phyloP scores from a whole-genome alignment of 805 yeast species.

The Candida taoyuanica region DNA sequence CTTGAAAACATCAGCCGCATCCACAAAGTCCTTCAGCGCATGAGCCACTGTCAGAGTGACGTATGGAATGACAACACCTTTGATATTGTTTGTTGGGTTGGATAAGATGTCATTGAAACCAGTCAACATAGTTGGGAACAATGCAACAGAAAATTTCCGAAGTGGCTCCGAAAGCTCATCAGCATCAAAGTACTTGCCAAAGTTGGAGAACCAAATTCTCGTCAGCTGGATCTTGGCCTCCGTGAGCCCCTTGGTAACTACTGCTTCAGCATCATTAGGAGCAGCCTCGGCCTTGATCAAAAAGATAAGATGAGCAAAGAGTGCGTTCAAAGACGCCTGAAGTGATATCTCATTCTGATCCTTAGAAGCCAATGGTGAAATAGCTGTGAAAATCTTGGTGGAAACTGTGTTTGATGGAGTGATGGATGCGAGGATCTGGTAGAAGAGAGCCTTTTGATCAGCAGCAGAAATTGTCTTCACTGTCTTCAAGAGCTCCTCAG shows the following conservation, averaged over 20 bases:
- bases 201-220: slow-evolving; percentile 59
- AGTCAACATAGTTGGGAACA: slow-evolving; percentile 26
- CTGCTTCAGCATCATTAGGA: slow-evolving; percentile 14
- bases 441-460: slow-evolving; percentile 59
- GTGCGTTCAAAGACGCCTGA: slow-evolving; percentile 42
- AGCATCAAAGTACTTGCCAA: slow-evolving; percentile 35
- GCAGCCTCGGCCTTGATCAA: slow-evolving; percentile 19
- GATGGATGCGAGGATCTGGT: slow-evolving; percentile 37
- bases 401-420: slow-evolving; percentile 31
- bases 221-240: slow-evolving; percentile 62
- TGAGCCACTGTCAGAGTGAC: slow-evolving; percentile 34
- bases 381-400: slow-evolving; percentile 35
- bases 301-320: slow-evolving; percentile 40
- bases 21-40: slow-evolving; percentile 24
- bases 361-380: slow-evolving; percentile 54
- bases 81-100: slow-evolving; percentile 46
- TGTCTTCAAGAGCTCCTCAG: slow-evolving; percentile 51
- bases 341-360: slow-evolving; percentile 74
- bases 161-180: slow-evolving; percentile 9
- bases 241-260: slow-evolving; percentile 46
- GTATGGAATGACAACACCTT: slow-evolving; percentile 47
- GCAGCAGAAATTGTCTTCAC: slow-evolving; percentile 55
- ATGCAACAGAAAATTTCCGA: slow-evolving; percentile 15
- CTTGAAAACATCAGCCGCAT: slow-evolving; percentile 27
- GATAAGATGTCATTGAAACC: slow-evolving; percentile 41